A percentile compares a stretch with the other conserved stretches of the same genome.
These are phyloP conservation scores for Allantophomopsis lycopodina DNA, from an alignment of 2,329 filamentous ascomycete species.

Conservation along the genomic window DNA sequence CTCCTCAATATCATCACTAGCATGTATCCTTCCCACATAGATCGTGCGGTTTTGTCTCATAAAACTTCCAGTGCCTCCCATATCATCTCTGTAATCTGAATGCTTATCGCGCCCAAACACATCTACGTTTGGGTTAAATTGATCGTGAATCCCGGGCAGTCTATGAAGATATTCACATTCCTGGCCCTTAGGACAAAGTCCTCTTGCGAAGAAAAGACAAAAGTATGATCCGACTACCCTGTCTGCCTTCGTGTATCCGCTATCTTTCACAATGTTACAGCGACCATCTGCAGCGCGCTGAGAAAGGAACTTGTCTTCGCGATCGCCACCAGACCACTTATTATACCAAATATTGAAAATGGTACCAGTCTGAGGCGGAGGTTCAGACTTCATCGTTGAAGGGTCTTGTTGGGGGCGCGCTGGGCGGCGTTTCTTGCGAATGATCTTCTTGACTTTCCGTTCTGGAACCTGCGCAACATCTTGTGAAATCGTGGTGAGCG, in stretches of 20 bases:
- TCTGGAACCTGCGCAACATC: slow-evolving; percentile 13
- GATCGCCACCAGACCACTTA: slow-evolving; percentile 93
- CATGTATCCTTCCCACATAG: slow-evolving; percentile 88
- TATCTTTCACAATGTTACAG: slow-evolving; percentile 73
- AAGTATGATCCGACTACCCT: slow-evolving; percentile 72
- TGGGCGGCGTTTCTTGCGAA: slow-evolving; percentile 79
- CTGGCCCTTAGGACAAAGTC: slow-evolving; percentile 69
- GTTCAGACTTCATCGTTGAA: slow-evolving; percentile 67
- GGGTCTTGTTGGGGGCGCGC: slow-evolving; percentile 86
- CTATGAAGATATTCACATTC: slow-evolving; percentile 94
- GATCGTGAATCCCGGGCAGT: slow-evolving; percentile 71
- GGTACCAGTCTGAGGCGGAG: slow-evolving; percentile 82
- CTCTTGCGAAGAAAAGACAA: slow-evolving; percentile 83
- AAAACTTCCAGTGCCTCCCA: slow-evolving; percentile 93
- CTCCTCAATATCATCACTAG: slow-evolving; percentile 94
- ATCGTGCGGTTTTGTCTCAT: slow-evolving; percentile 88
- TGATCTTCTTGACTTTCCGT: slow-evolving; percentile 73
- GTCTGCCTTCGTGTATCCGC: slow-evolving; percentile 68
- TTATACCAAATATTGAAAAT: slow-evolving; percentile 99
- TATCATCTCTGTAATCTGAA: slow-evolving; percentile 87
- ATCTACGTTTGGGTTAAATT: slow-evolving; percentile 89
- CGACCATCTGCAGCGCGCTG: slow-evolving; percentile 72
- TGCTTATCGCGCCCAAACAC: slow-evolving; percentile 92
- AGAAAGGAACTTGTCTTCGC: slow-evolving; percentile 79
- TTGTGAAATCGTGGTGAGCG: slow-evolving; percentile 13